Percentiles rank a stretch among this genome's conserved stretches.
These are phyloP conservation scores for Heterobasidion annosum DNA, from an alignment of 1,284 basidiomycete species.

Conservation along the genomic window DNA sequence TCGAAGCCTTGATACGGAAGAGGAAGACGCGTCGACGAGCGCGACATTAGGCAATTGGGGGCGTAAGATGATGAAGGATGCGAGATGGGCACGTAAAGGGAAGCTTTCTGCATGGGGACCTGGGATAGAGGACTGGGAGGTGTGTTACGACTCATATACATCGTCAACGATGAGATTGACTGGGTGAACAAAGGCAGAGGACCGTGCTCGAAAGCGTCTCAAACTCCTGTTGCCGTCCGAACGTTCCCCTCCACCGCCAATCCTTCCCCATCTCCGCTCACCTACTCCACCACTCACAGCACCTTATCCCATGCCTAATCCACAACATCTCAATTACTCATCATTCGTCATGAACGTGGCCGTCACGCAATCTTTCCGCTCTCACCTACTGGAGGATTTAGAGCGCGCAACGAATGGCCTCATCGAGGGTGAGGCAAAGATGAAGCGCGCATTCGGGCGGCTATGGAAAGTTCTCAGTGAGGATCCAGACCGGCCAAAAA, in stretches of 20 bases:
- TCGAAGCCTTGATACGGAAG: conserved; percentile 44
- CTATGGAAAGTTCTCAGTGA: conserved; percentile 74
- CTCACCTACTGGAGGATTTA: conserved; percentile 63
- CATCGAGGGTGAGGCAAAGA: conserved; percentile 66
- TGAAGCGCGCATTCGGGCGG: conserved; percentile 64
- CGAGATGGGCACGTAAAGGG: conserved; percentile 68
- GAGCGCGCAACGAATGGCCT: conserved; percentile 71
- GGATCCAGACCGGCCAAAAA: conserved; percentile 31
- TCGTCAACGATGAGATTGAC: not conserved
- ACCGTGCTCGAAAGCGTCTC: conserved; percentile 70
- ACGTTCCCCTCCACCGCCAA: conserved; percentile 24
- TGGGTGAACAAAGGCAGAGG: conserved; percentile 47
- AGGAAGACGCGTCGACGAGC: conserved; percentile 39
- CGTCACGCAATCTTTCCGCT: conserved; percentile 74
- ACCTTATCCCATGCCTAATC: conserved; percentile 58
- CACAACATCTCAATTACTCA: conserved; percentile 64
- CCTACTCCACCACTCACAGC: conserved; percentile 38
- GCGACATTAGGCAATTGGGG: conserved; percentile 69
- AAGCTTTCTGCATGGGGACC: conserved; percentile 76
- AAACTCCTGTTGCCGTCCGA: conserved; percentile 53
- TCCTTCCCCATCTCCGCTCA: conserved; percentile 35
- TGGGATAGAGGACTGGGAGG: conserved; percentile 75
- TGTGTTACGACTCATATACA: conserved; percentile 21
- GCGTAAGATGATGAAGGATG: conserved; percentile 55
- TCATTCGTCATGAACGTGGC: conserved; percentile 78